Conservation (phyloP, 225 moss, liverwort and hornwort species). For the Straminergon stramineum region DNA sequence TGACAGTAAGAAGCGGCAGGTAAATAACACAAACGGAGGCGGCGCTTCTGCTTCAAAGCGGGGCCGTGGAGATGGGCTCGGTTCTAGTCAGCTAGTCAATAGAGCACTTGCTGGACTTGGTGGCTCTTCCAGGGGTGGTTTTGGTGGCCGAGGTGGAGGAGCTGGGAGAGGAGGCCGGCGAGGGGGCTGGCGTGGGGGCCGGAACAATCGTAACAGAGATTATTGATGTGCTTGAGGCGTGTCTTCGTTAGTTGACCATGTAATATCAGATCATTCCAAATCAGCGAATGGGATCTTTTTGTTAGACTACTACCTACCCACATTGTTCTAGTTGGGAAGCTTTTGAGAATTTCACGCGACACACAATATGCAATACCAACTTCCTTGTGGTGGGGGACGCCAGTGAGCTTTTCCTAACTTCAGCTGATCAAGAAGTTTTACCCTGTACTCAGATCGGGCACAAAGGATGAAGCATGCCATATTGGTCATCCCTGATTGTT, state of each 20-base stretch:
- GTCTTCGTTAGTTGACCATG: neutral
- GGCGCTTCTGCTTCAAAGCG: slow-evolving; percentile 56
- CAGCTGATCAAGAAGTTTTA: slow-evolving; percentile 18
- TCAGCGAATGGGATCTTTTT: slow-evolving; percentile 12
- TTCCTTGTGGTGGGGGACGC: slow-evolving; percentile 3
- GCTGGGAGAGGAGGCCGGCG: slow-evolving; percentile 53
- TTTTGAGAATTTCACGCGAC: slow-evolving; percentile 8
- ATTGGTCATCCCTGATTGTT: slow-evolving; percentile 5
- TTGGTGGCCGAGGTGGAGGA: slow-evolving; percentile 55
- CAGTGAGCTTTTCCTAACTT: slow-evolving; percentile 8
- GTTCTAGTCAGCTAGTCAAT: slow-evolving; percentile 82
- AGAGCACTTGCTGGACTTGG: slow-evolving; percentile 88
- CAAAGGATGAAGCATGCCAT: slow-evolving; percentile 11
- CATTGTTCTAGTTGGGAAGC: slow-evolving; percentile 19
- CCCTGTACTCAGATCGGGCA: slow-evolving; percentile 1
- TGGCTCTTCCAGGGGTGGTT: slow-evolving; percentile 50
- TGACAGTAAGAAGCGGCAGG: slow-evolving; percentile 63
- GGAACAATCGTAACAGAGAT: slow-evolving; percentile 35
- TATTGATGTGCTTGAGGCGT: slow-evolving; percentile 5
- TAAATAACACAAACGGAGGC: slow-evolving; percentile 58
- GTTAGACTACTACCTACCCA: slow-evolving; percentile 10
- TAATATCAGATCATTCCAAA: slow-evolving; percentile 16
- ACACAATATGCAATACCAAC: slow-evolving; percentile 8
- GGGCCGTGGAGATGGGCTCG: slow-evolving; percentile 59
- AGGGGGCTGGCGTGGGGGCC: slow-evolving; percentile 52